These are phyloP conservation scores for Kwoniella bestiolae DNA, from an alignment of 768 basidiomycete species.

Conservation along the genomic window DNA sequence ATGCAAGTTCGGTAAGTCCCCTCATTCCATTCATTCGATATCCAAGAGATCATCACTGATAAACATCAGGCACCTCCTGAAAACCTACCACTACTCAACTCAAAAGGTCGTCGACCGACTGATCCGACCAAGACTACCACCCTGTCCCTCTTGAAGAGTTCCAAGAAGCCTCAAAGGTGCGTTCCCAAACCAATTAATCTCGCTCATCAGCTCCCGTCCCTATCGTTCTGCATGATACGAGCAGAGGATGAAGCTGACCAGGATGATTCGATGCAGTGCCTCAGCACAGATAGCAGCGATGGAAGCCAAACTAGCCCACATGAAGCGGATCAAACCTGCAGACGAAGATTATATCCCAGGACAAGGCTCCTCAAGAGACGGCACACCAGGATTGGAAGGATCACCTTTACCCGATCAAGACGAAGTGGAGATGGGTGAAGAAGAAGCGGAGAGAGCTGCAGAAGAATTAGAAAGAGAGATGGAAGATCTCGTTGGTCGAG, in stretches of 20 bases:
- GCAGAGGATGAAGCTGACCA: background rate
- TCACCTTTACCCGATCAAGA: conserved; percentile 10
- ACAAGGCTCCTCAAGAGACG: background rate
- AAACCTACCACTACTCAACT: conserved; percentile 27
- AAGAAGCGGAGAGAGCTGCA: conserved; percentile 36
- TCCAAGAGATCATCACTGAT: conserved; percentile 17
- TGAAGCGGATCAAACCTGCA: conserved; percentile 61
- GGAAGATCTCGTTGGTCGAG: background rate
- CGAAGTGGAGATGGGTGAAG: conserved; percentile 21
- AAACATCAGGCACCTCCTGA: conserved; percentile 40
- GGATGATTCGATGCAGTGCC: conserved; percentile 63
- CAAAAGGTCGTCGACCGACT: conserved; percentile 39
- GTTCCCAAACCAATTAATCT: conserved; percentile 33
- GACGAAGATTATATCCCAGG: conserved; percentile 49
- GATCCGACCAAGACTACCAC: conserved; percentile 69
- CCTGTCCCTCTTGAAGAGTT: conserved; percentile 81
- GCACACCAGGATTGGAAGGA: conserved; percentile 11
- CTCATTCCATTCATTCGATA: background rate
- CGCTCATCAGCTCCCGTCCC: no score
- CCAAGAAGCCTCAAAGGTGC: conserved; percentile 63
- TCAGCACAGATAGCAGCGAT: conserved; percentile 88
- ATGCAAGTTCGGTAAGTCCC: conserved; percentile 77
- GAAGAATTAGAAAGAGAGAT: conserved; percentile 45
- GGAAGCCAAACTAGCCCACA: conserved; percentile 89
- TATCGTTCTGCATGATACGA: no score